Conservation (phyloP, 1,284 basidiomycete genomes). For the Cryptococcus sp. region DNA sequence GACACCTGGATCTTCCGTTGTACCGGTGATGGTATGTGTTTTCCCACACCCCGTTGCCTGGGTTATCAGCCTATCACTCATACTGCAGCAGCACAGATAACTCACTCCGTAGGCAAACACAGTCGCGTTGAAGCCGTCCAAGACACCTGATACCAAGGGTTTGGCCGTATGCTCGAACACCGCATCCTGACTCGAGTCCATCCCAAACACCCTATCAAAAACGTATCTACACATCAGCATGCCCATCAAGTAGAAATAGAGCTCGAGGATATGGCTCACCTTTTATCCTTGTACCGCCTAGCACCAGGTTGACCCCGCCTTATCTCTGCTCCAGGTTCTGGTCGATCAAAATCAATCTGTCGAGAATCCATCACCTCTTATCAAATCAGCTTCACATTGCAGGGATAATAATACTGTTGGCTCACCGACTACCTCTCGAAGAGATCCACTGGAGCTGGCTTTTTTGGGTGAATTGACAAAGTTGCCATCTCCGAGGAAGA, state of each 20-base stretch:
- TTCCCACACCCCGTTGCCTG: conserved; percentile 97
- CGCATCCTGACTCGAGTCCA: conserved; percentile 70
- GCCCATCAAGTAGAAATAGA: background rate
- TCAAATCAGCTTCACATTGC: no score
- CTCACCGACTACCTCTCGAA: conserved; percentile 46
- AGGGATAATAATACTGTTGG: conserved; percentile 4
- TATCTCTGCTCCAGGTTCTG: conserved; percentile 76
- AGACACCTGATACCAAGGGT: conserved; percentile 70
- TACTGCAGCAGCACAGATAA: conserved; percentile 11
- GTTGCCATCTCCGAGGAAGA: conserved; percentile 73
- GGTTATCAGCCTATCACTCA: conserved; percentile 7
- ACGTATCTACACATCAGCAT: conserved; percentile 60
- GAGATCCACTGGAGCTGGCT: conserved; percentile 26
- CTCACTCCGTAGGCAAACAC: conserved; percentile 95
- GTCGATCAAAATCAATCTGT: conserved; percentile 84
- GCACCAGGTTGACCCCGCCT: conserved; percentile 61
- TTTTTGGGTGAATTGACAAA: conserved; percentile 52
- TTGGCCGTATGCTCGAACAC: conserved; percentile 80
- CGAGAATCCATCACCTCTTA: conserved; percentile 51
- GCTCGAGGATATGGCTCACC: conserved; percentile 33
- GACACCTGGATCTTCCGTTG: conserved; percentile 75
- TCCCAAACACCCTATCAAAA: conserved; percentile 85
- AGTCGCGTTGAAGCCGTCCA: conserved; percentile 94
- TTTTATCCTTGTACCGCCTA: conserved; percentile 81
- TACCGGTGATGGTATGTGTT: conserved; percentile 94